Percentiles rank a stretch among this genome's conserved stretches.
Conservation (phyloP, 176 grass and related monocot genomes). For the Oryza meyeriana region DNA sequence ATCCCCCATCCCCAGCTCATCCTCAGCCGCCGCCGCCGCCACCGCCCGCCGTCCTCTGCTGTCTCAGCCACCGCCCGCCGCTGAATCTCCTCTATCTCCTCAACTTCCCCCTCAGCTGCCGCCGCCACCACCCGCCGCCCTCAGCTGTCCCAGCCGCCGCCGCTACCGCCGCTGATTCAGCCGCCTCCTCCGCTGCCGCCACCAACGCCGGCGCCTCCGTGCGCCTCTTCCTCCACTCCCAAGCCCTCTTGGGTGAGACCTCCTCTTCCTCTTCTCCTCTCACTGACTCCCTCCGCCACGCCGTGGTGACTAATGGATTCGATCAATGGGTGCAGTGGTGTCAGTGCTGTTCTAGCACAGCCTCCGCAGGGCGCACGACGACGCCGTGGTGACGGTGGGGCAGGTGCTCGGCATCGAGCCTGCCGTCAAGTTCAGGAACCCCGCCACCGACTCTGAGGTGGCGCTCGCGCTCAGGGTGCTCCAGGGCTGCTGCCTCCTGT, state of each 20-base stretch:
- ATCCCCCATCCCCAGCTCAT: too few relatives aligned
- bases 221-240: conserved; percentile 41
- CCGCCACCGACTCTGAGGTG: conserved; percentile 50
- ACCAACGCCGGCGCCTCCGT: not conserved
- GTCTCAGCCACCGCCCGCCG: too few relatives aligned
- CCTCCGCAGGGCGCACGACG: conserved; percentile 33
- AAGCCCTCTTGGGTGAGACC: conserved; percentile 16
- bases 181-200: conserved; percentile 36
- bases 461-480: conserved; percentile 58
- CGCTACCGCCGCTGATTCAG: too few relatives aligned
- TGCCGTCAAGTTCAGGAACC: conserved; percentile 42
- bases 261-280: not conserved
- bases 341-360: conserved; percentile 60
- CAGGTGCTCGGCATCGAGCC: conserved; percentile 45
- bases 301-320: not conserved
- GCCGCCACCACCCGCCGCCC: too few relatives aligned
- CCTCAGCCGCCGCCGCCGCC: too few relatives aligned
- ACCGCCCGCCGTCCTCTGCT: too few relatives aligned
- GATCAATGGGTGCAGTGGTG: conserved; percentile 35
- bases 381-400: conserved; percentile 26
- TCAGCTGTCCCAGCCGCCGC: too few relatives aligned
- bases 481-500: conserved; percentile 62
- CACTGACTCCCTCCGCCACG: not conserved
- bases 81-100: too few relatives aligned
- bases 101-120: too few relatives aligned